Evolutionary conservation across 495 filamentous ascomycete species (phyloP), one percentile per base, ranked within the genome.

Genomic region (Penicillium pulvis): DNA sequence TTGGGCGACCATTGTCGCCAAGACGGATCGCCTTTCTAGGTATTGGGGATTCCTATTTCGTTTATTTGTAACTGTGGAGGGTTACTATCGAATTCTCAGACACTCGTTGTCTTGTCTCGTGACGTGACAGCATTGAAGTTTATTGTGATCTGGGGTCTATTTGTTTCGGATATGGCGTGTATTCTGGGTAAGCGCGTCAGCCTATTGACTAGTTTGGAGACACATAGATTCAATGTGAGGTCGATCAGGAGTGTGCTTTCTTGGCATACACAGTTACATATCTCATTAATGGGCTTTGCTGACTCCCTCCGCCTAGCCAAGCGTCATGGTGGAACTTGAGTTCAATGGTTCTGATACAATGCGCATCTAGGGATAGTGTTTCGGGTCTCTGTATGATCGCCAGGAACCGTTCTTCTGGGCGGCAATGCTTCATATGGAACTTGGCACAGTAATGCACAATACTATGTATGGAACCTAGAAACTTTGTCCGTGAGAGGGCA

Each of bases 1-100:
- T 35, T 10, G 47, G 47, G 54, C 20, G 31, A 42, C 23, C 30
- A 45, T 45, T 56, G 51, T 49, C 42, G 65, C 65, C 65, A 65
- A 68, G 65, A 59, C 16, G 49, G 57, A 9, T 36, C 12, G 12
- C 10, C 33, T 36, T 36, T 36, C 33, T 36, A 10, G 10, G 33
- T 36, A 36, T 12, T 36, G 12, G 10, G 9, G 55, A 30, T 52
- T 28, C 11, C 26, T 14, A 19, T 17, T 51, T 8, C 1, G 30
- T n/a, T 36, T 8, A 14, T 41, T 12, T 36, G 5, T 20, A 20
- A 17, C n/a, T 26, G 20, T 47, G 20, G 20, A 14, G 44, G 44
- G 44, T 3, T 47, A 28, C 44, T 47, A 47, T 47, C 26, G 44
- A 14, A 26, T 26, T 45, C 10, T 45, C 17, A 45, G 44, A 47